These are phyloP conservation scores for Aspergillus phoenicis DNA, from an alignment of 2,329 filamentous ascomycete genomes.

Conservation along the genomic window DNA sequence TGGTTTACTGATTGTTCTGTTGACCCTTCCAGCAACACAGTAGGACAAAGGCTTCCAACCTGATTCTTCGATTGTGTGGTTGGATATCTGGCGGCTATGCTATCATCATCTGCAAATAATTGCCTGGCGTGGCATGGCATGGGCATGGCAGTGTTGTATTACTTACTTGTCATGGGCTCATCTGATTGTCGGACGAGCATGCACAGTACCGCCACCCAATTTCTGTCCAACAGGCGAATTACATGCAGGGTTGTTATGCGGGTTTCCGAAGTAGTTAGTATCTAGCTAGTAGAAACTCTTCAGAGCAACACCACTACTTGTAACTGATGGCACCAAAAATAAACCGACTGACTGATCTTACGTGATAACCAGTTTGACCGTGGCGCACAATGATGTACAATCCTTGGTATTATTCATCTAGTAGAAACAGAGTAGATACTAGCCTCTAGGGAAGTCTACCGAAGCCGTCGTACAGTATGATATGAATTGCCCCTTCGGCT, in stretches of 20 bases:
- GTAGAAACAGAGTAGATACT: not conserved
- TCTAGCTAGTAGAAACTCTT: not conserved
- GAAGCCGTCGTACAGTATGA: not conserved
- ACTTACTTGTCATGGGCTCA: not conserved
- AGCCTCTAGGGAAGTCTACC: not conserved
- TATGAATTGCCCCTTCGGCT: not conserved
- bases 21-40: no score
- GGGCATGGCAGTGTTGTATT: not conserved
- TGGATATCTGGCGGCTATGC: not conserved
- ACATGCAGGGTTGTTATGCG: constrained; percentile 9
- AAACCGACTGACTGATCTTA: not conserved
- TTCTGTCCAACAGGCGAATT: not conserved
- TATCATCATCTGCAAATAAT: not conserved
- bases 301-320: not conserved
- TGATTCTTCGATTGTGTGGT: constrained; percentile 1
- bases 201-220: not conserved
- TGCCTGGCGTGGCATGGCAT: not conserved
- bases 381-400: not conserved
- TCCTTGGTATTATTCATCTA: not conserved
- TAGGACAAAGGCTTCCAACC: not conserved
- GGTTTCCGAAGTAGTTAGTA: constrained; percentile 5
- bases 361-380: not conserved
- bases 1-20: not conserved
- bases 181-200: not conserved
- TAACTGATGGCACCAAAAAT: not conserved